Conservation (phyloP, 306 rosid genomes). For the Gynostemma pentaphyllum region DNA sequence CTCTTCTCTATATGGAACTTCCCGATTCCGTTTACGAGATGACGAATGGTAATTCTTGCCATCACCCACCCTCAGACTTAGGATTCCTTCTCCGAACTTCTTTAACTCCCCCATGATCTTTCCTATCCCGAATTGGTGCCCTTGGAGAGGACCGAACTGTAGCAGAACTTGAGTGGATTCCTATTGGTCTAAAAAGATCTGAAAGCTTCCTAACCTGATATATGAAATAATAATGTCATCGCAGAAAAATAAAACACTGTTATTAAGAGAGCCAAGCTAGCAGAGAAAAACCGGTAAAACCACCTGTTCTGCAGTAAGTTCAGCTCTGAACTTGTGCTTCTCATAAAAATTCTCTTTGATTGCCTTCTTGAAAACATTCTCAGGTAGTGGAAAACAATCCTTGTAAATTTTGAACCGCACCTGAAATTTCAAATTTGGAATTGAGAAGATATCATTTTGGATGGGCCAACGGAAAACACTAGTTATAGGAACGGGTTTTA, state of each 20-base stretch:
- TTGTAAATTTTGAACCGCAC: conserved; percentile 49
- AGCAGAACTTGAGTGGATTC: conserved; percentile 18
- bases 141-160: conserved; percentile 19
- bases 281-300: conserved; percentile 12
- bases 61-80: no score
- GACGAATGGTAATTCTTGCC: conserved; percentile 15
- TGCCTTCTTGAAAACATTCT: conserved; percentile 60
- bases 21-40: conserved; percentile 33
- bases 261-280: background rate
- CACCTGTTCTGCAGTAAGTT: conserved; percentile 63
- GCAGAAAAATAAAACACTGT: background rate
- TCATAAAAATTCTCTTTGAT: conserved; percentile 60
- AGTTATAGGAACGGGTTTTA: background rate
- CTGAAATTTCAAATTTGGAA: conserved; percentile 29
- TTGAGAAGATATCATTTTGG: conserved; percentile 6
- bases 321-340: conserved; percentile 57
- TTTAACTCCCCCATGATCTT: conserved; percentile 17
- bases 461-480: background rate
- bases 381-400: conserved; percentile 74
- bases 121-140: conserved; percentile 21
- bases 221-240: background rate
- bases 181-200: conserved; percentile 50
- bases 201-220: conserved; percentile 65
- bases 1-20: conserved; percentile 13
- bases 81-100: no score